phyloP scores from a whole-genome alignment of 257 asterid genomes.

The Przewalskia tangutica region DNA sequence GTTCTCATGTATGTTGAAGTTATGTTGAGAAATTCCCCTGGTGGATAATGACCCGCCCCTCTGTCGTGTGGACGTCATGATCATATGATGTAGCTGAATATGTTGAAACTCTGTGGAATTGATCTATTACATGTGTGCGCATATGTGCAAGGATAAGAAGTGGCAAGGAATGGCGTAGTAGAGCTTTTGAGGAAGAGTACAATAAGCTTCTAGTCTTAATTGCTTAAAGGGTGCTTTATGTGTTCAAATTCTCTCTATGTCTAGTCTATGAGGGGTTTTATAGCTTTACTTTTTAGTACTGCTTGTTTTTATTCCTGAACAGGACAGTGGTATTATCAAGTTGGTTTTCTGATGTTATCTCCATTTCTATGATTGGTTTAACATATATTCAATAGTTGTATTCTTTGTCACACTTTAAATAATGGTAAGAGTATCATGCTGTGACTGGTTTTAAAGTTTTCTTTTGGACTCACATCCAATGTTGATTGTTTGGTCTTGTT shows the following conservation, averaged over 20 bases:
- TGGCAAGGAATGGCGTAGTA: neutral
- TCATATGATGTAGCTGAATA: neutral
- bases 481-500: neutral
- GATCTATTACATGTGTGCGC: neutral
- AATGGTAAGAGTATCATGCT: neutral
- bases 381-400: neutral
- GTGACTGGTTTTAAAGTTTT: neutral
- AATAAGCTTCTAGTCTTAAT: neutral
- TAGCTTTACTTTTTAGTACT: neutral
- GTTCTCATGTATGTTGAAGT: neutral
- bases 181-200: neutral
- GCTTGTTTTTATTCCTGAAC: neutral
- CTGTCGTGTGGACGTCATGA: neutral
- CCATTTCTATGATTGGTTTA: neutral
- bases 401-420: neutral
- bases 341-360: neutral
- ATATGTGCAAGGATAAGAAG: neutral
- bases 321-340: neutral
- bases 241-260: neutral
- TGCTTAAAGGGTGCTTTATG: neutral
- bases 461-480: neutral
- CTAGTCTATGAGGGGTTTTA: neutral
- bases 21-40: neutral
- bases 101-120: neutral
- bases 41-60: neutral